phyloP scores from a whole-genome alignment of 2,329 filamentous ascomycete species.

The Pestalotiopsis sp. region DNA sequence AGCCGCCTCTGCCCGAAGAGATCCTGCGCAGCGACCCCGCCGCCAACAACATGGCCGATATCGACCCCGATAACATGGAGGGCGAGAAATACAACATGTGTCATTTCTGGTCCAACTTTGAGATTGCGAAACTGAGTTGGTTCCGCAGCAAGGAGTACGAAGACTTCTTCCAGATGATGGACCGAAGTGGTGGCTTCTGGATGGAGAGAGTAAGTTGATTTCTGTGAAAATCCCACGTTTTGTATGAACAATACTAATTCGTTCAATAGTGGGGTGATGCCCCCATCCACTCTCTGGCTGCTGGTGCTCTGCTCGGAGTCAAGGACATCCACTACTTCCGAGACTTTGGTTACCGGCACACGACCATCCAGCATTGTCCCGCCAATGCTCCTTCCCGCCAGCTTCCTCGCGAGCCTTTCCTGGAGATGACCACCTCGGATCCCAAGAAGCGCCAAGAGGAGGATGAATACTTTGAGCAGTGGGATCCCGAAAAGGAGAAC shows the following conservation, averaged over 20 bases:
- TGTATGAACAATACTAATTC: constrained; percentile 7
- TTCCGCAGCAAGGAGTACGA: constrained; percentile 97
- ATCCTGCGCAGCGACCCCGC: constrained; percentile 77
- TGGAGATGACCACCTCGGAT: constrained; percentile 80
- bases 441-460: constrained; percentile 87
- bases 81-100: constrained; percentile 99
- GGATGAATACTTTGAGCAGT: constrained; percentile 93
- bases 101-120: constrained; percentile 99
- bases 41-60: constrained; percentile 71
- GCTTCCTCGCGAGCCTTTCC: constrained; percentile 76
- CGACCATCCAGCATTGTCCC: constrained; percentile 97
- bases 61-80: constrained; percentile 93
- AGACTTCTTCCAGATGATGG: constrained; percentile 99
- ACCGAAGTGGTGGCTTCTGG: constrained; percentile 97
- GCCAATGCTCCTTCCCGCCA: constrained; percentile 92
- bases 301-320: constrained; percentile 80
- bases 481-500: constrained; percentile 88
- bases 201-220: constrained; percentile 81
- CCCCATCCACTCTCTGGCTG: constrained; percentile 95
- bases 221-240: neutral
- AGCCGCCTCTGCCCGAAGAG: constrained; percentile 76
- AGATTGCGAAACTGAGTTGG: constrained; percentile 93
- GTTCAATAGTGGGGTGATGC: constrained; percentile 90
- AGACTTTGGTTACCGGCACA: constrained; percentile 97
- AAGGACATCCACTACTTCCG: constrained; percentile 97